phyloP scores from a whole-genome alignment of 805 yeast species.

The Monosporozyma siamensis region DNA sequence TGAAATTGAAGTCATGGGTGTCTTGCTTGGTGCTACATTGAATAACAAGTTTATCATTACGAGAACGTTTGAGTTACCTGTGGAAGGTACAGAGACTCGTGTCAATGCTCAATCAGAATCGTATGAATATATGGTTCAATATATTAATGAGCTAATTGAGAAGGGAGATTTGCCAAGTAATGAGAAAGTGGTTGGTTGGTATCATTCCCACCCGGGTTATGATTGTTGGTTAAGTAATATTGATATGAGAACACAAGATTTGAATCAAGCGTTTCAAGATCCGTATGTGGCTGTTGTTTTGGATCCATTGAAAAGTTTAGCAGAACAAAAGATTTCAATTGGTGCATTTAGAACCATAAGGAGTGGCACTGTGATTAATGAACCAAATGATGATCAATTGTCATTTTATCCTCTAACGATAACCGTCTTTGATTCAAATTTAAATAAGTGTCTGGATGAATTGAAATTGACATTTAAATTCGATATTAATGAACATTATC shows the following conservation, averaged over 20 bases:
- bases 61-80: slow-evolving; percentile 84
- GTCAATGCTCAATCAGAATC: slow-evolving; percentile 93
- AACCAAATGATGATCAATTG: slow-evolving; percentile 4
- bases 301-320: slow-evolving; percentile 64
- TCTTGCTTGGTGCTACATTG: slow-evolving; percentile 71
- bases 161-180: slow-evolving; percentile 39
- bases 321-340: slow-evolving; percentile 61
- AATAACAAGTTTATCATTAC: slow-evolving; percentile 51
- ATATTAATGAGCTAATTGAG: slow-evolving; percentile 43
- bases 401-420: slow-evolving; percentile 19
- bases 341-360: slow-evolving; percentile 80
- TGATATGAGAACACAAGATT: slow-evolving; percentile 79
- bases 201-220: slow-evolving; percentile 97
- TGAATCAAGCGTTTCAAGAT: slow-evolving; percentile 83
- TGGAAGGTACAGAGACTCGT: slow-evolving; percentile 90
- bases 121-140: slow-evolving; percentile 89
- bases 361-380: slow-evolving; percentile 20
- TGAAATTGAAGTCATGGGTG: slow-evolving; percentile 88
- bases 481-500: slow-evolving; percentile 7
- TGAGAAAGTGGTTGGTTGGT: slow-evolving; percentile 86
- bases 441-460: slow-evolving; percentile 11
- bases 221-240: slow-evolving; percentile 95
- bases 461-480: slow-evolving; percentile 8
- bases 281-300: slow-evolving; percentile 85
- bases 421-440: slow-evolving; percentile 14